Evolutionary conservation across 164 flowering plant genomes (phyloP).

Genomic region (Liriodendron chinense): DNA sequence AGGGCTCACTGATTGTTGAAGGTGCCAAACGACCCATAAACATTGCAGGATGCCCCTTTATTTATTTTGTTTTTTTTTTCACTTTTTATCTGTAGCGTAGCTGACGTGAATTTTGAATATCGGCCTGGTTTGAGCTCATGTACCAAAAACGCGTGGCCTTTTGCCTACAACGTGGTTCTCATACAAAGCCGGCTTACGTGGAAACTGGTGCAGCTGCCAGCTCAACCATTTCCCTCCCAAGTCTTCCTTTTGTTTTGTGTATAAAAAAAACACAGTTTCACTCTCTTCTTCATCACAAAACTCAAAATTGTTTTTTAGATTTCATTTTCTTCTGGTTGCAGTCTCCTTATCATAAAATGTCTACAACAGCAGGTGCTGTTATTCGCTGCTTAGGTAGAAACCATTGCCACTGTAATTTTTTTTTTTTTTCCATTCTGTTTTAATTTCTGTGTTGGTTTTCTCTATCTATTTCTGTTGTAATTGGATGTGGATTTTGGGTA

Average conservation of each 20-base stretch:
- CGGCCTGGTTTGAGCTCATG: no score
- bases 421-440: neutral
- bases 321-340: no score
- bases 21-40: no score
- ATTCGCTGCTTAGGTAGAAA: conserved; percentile 36
- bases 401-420: neutral
- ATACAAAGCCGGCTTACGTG: neutral
- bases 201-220: neutral
- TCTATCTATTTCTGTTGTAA: neutral
- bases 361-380: conserved; percentile 30
- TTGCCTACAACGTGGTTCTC: neutral
- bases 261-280: no score
- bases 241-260: no score
- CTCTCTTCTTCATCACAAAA: no score
- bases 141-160: neutral
- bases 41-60: no score
- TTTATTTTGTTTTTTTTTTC: no score
- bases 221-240: neutral
- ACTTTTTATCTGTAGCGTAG: no score
- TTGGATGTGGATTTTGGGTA: neutral
- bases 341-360: neutral
- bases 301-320: no score
- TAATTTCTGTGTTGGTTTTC: neutral
- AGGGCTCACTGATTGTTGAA: no score
- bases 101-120: no score